These are phyloP conservation scores for Aspergillus bridgeri DNA, from an alignment of 495 filamentous ascomycete species.

Conservation along the genomic window DNA sequence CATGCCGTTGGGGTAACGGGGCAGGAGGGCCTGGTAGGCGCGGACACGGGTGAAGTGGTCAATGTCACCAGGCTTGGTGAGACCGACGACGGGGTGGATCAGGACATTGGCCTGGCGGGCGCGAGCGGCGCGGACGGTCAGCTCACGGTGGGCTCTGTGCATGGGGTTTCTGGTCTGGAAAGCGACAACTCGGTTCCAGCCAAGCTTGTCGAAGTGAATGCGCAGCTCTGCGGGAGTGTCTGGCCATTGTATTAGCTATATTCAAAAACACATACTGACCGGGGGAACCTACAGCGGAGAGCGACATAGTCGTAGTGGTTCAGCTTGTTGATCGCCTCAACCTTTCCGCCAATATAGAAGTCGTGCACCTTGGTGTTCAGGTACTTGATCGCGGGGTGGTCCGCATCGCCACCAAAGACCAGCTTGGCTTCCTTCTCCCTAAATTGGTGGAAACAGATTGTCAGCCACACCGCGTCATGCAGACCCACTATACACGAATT, in stretches of 20 bases:
- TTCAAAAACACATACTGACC: neutral
- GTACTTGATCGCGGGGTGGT: constrained; percentile 90
- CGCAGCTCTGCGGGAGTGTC: constrained; percentile 94
- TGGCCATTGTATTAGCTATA: constrained; percentile 30
- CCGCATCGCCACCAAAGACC: constrained; percentile 90
- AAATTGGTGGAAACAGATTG: constrained; percentile 28
- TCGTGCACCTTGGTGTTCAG: constrained; percentile 75
- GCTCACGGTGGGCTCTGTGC: constrained; percentile 95
- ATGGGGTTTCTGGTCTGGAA: constrained; percentile 99
- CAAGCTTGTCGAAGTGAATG: constrained; percentile 97
- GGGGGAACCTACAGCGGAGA: constrained; percentile 71
- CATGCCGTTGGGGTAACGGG: constrained; percentile 98
- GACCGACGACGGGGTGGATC: constrained; percentile 96
- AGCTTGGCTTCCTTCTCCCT: constrained; percentile 85
- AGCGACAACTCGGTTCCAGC: constrained; percentile 93
- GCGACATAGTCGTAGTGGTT: constrained; percentile 99
- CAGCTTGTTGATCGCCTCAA: constrained; percentile 88
- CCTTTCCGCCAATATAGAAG: constrained; percentile 91
- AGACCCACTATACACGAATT: constrained; percentile 20
- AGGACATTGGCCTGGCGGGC: constrained; percentile 95
- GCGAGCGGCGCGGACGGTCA: constrained; percentile 94
- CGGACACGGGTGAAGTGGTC: constrained; percentile 99
- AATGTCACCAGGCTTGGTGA: constrained; percentile 98
- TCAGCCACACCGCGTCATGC: constrained; percentile 31
- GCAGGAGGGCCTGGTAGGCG: constrained; percentile 94